Percentiles rank a stretch among this genome's conserved stretches.
phyloP scores from a whole-genome alignment of 768 basidiomycete species.

The Aureoboletus auriporus region DNA sequence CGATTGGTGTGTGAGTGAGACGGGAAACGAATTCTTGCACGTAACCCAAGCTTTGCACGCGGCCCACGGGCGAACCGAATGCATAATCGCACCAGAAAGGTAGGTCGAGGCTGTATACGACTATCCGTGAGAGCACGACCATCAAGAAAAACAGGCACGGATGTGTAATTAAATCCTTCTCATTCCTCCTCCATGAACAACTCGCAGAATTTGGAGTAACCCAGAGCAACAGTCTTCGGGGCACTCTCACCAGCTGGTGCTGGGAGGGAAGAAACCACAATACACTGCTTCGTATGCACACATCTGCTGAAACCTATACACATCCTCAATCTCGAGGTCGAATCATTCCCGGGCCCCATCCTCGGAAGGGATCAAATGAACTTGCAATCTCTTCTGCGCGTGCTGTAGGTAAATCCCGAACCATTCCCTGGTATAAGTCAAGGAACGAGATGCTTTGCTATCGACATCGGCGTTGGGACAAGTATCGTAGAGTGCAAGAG shows the following conservation, averaged over 20 bases:
- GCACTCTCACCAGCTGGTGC: not conserved
- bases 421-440: slow-evolving; percentile 62
- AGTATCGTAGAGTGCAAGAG: slow-evolving; percentile 81
- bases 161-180: slow-evolving; percentile 90
- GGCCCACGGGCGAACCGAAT: slow-evolving; percentile 78
- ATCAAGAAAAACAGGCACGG: slow-evolving; percentile 22
- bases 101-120: slow-evolving; percentile 17
- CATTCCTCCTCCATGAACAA: slow-evolving; percentile 90
- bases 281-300: slow-evolving; percentile 74
- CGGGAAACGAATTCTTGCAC: slow-evolving; percentile 81
- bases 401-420: slow-evolving; percentile 63
- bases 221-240: slow-evolving; percentile 80
- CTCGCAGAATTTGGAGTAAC: slow-evolving; percentile 88
- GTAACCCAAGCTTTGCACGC: slow-evolving; percentile 75
- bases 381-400: slow-evolving; percentile 57
- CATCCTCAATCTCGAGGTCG: slow-evolving; percentile 59
- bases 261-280: not conserved
- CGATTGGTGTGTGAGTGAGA: slow-evolving; percentile 71
- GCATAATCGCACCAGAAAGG: slow-evolving; percentile 56
- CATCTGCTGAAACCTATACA: slow-evolving; percentile 75
- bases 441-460: slow-evolving; percentile 52
- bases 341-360: no score
- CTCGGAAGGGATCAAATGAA: no score
- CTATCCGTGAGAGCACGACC: not conserved
- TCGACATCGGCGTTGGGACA: slow-evolving; percentile 58